These are phyloP conservation scores for Sarocladium oryzae DNA, from an alignment of 2,329 filamentous ascomycete genomes.

Conservation along the genomic window DNA sequence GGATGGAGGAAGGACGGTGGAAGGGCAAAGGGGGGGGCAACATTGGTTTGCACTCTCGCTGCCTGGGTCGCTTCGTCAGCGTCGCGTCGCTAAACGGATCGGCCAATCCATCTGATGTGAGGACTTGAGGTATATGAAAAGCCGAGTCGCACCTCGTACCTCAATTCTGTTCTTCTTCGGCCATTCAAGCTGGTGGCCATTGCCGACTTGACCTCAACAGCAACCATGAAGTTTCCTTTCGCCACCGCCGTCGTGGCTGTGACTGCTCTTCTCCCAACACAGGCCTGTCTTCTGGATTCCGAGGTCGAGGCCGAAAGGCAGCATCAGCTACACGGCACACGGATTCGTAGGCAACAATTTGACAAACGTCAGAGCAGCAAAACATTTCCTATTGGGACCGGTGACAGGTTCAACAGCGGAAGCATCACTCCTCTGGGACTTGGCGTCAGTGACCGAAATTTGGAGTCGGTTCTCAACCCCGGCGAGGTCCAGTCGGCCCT, in stretches of 20 bases:
- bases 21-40: not conserved
- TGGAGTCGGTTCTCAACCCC: slow-evolving; percentile 38
- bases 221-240: not conserved
- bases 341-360: slow-evolving; percentile 5
- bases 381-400: slow-evolving; percentile 31
- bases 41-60: not conserved
- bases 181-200: too few relatives aligned
- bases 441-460: slow-evolving; percentile 26
- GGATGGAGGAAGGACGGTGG: not conserved
- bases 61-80: not conserved
- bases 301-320: slow-evolving; percentile 9
- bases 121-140: too few relatives aligned
- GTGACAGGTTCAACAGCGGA: slow-evolving; percentile 35
- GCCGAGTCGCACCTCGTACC: not conserved
- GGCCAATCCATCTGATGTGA: too few relatives aligned
- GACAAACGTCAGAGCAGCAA: not conserved
- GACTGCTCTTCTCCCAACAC: not conserved
- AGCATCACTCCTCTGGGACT: slow-evolving; percentile 25
- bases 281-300: slow-evolving; percentile 9
- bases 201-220: too few relatives aligned
- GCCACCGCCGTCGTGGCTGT: not conserved
- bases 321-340: slow-evolving; percentile 2
- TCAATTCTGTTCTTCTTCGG: not conserved
- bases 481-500: slow-evolving; percentile 38
- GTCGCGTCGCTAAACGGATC: too few relatives aligned